phyloP scores from a whole-genome alignment of 225 moss, liverwort and hornwort species.

The Takakia lepidozioides region DNA sequence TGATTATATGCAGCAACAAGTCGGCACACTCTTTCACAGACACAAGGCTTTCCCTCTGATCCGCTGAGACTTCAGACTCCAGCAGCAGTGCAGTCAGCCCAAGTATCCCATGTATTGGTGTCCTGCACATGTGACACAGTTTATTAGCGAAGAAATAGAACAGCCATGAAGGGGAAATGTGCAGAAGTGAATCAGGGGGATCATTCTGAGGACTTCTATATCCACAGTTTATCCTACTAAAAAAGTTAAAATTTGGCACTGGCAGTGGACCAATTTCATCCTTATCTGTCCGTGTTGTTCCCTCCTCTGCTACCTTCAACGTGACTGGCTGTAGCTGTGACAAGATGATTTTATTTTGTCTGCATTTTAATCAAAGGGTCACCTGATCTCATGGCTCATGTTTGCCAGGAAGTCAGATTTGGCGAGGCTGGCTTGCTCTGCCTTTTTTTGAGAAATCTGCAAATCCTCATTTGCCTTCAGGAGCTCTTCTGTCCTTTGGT shows the following conservation, averaged over 20 bases:
- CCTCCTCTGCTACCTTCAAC: neutral
- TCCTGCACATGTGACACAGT: conserved; percentile 37
- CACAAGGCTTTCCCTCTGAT: conserved; percentile 41
- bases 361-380: no score
- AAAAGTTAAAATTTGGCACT: no score
- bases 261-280: neutral
- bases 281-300: neutral
- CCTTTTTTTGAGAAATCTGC: conserved; percentile 41
- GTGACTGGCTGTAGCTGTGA: no score
- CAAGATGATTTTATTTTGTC: no score
- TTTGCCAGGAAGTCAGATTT: conserved; percentile 59
- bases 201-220: no score
- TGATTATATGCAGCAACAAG: conserved; percentile 55
- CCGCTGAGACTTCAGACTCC: conserved; percentile 31
- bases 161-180: no score
- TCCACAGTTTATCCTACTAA: no score
- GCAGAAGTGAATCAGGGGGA: no score
- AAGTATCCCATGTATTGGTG: conserved; percentile 61
- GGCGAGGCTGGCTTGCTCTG: conserved; percentile 57
- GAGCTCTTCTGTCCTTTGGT: conserved; percentile 37
- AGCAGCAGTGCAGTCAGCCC: conserved; percentile 46
- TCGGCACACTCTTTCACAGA: conserved; percentile 56
- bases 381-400: conserved; percentile 68
- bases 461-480: conserved; percentile 46
- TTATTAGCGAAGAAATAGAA: no score